Conservation (phyloP, 768 basidiomycete species). For the Paxillus involutus region DNA sequence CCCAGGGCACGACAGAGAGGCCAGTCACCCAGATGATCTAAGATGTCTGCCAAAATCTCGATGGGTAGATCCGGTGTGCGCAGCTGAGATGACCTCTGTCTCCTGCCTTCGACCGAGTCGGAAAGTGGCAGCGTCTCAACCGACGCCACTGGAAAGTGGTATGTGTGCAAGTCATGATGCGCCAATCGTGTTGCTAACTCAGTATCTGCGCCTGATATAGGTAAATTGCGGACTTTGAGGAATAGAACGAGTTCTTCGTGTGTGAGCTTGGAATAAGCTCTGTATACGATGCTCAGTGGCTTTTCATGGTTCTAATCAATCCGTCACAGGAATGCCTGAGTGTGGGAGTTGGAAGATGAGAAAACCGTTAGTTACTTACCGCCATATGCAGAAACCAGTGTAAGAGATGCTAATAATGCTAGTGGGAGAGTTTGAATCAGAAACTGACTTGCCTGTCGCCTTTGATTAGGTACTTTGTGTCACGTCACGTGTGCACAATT, state of each 20-base stretch:
- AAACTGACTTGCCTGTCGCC: neutral
- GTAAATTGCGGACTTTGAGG: conserved; percentile 70
- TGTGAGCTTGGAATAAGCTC: conserved; percentile 68
- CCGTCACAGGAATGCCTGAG: conserved; percentile 29
- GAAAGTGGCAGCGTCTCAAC: conserved; percentile 29
- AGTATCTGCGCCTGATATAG: conserved; percentile 55
- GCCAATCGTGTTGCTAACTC: conserved; percentile 73
- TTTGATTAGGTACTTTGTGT: too few species aligned
- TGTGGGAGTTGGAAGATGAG: conserved; percentile 13
- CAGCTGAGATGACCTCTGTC: conserved; percentile 32
- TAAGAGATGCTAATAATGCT: conserved; percentile 3
- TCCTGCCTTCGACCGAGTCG: conserved; percentile 15
- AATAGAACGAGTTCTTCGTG: conserved; percentile 73
- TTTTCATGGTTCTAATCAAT: conserved; percentile 24
- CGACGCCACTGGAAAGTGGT: conserved; percentile 48
- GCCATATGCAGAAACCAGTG: conserved; percentile 31
- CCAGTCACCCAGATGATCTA: conserved; percentile 83
- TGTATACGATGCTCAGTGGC: conserved; percentile 48
- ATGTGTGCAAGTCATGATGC: conserved; percentile 73
- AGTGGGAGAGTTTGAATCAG: conserved; percentile 4
- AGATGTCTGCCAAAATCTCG: conserved; percentile 73
- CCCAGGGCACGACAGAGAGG: conserved; percentile 79
- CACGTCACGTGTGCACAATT: too few species aligned
- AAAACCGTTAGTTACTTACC: conserved; percentile 31
- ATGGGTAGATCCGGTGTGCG: conserved; percentile 63